Evolutionary conservation across 768 basidiomycete species (phyloP).

Genomic region (Fomitopsis pulvina): DNA sequence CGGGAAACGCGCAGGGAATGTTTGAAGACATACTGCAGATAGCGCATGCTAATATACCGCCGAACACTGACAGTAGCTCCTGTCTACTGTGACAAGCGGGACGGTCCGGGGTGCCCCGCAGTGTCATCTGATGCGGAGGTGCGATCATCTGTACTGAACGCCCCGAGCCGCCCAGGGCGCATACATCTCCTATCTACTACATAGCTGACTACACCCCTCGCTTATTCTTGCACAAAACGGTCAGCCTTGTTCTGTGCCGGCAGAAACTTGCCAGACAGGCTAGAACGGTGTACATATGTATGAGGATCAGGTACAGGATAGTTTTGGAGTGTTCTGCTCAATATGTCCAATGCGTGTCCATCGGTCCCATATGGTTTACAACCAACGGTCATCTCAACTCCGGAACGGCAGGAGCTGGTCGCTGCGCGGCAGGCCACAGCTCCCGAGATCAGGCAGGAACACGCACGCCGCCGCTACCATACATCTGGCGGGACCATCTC

Average conservation of each 20-base stretch:
- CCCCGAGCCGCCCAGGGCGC: background rate
- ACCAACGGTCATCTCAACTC: no score
- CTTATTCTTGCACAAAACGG: no score
- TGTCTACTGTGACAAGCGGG: background rate
- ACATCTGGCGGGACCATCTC: background rate
- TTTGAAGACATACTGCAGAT: background rate
- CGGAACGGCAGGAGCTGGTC: background rate
- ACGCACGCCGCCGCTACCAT: background rate
- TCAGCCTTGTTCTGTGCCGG: no score
- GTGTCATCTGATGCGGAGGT: constrained; percentile 6
- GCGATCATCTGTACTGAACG: background rate
- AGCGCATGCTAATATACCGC: constrained; percentile 2
- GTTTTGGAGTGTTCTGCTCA: no score
- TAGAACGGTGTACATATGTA: no score
- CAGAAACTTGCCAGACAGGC: no score
- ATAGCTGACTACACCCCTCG: background rate
- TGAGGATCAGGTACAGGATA: no score
- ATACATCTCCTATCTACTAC: background rate
- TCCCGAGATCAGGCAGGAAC: background rate
- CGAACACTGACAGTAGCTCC: background rate
- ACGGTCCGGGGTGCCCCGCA: constrained; percentile 1
- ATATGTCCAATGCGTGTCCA: no score
- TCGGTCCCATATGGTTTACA: no score
- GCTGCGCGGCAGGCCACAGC: background rate
- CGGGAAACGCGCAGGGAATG: constrained; percentile 1